A percentile compares a stretch with the other conserved stretches of the same genome.
These are phyloP conservation scores for Neospora caninum DNA, from an alignment of 169 alveolate species.

Conservation along the genomic window DNA sequence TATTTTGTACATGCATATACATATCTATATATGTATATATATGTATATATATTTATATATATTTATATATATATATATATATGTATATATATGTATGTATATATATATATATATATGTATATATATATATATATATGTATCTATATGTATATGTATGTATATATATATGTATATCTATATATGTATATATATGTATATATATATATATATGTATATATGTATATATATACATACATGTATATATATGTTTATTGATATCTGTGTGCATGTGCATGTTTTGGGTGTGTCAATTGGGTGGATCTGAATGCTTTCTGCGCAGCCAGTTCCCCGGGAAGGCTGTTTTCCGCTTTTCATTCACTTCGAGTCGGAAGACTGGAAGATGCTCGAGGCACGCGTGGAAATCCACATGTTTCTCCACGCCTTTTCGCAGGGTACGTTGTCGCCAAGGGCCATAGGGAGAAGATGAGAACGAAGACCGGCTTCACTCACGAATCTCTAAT, in stretches of 20 bases:
- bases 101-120: background rate
- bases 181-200: background rate
- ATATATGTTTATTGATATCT: background rate
- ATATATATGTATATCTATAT: background rate
- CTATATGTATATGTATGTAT: background rate
- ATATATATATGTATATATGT: background rate
- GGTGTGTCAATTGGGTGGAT: background rate
- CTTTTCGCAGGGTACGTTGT: constrained; percentile 8
- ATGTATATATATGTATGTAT: background rate
- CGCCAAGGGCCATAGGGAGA: background rate
- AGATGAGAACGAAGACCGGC: too few relatives aligned
- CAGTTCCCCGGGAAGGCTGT: constrained; percentile 10
- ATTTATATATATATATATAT: background rate
- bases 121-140: background rate
- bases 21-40: background rate
- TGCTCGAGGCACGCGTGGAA: constrained; percentile 49
- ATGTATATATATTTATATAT: background rate
- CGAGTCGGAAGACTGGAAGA: constrained; percentile 49
- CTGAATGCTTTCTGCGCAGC: background rate
- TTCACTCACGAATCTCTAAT: too few relatives aligned
- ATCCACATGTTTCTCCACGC: constrained; percentile 25
- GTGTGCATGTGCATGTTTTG: background rate
- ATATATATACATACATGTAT: background rate
- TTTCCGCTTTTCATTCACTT: constrained; percentile 43
- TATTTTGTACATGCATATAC: background rate